Base-by-base conservation (phyloP, 2,329 filamentous ascomycete species). In the Salinomyces thailandicus region DNA sequence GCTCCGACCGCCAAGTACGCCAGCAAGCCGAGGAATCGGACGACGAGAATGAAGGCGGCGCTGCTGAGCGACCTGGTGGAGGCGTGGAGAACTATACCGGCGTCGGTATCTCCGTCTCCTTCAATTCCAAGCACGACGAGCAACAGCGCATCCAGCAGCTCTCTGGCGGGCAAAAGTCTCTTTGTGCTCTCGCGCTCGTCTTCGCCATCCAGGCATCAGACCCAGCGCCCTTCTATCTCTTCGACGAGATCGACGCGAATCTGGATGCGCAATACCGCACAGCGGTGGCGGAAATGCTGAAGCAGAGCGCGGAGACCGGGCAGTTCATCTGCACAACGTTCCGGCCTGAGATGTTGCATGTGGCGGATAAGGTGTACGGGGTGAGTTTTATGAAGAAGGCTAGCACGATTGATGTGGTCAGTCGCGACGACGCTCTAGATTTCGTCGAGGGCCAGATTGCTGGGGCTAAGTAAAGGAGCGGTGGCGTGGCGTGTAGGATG, bases 271-370 rank as follows among this genome's bases (percentile, higher is more conserved):
- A 98, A 62, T 98, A 98, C 67, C 82, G 91, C 43, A 95, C 91
- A 1, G 89, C 91, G 1, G 91, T 98, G 8, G 91, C 91, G 2
- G 75, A 84, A 38, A 84, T 96, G 66, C 72, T 98, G 15, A 71
- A 89, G 54, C 72, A 66, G 49, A 55, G 58, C 32, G 59, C 51
- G 19, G 61, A 63, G 32, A 62, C 54, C 22, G 79, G 78, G 4
- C 80, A 98, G 60, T 98, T 98, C 58, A 98, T 98, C 61, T 96
- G 91, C 71, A 98, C 91, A 3, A 98, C 91, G 2, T 98, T 98
- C 75, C 73, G 91, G 39, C 91, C 91, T 1, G 91, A 98, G 64
- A 95, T 98, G 72, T 74, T 98, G 45, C 76, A 82, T 43, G 85
- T 96, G 14, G 91, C 91, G 3, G 87, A 96, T 67, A 93, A 94